Evolutionary conservation across 2,329 filamentous ascomycete species (phyloP).

Genomic region (Coniochaeta sp.): DNA sequence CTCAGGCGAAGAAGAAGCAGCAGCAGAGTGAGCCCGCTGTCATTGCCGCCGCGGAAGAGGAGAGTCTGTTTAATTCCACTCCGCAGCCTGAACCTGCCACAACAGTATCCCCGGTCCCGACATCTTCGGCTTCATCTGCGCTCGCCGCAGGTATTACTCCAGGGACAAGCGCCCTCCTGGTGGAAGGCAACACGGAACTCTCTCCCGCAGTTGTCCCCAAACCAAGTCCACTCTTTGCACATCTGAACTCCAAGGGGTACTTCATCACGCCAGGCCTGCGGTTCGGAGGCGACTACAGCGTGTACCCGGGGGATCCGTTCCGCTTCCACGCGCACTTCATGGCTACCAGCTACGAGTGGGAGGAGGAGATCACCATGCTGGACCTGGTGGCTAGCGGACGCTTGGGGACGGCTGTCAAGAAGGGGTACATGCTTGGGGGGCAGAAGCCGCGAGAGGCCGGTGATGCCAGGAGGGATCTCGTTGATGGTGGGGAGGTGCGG

Average conservation of each 20-base stretch:
- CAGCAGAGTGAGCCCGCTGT: conserved; percentile 4
- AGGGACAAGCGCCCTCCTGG: conserved; percentile 27
- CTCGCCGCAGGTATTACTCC: conserved; percentile 33
- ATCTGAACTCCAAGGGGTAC: conserved; percentile 73
- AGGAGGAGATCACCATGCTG: conserved; percentile 76
- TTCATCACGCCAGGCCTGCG: conserved; percentile 88
- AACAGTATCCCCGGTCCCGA: neutral
- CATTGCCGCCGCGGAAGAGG: conserved; percentile 6
- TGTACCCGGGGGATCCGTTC: conserved; percentile 91
- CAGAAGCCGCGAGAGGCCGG: conserved; percentile 32
- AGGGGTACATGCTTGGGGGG: conserved; percentile 83
- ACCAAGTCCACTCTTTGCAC: conserved; percentile 70
- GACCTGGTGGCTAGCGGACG: conserved; percentile 82
- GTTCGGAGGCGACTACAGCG: conserved; percentile 90
- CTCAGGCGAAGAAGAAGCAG: conserved; percentile 7
- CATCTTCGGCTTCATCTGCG: neutral
- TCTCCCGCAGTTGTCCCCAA: conserved; percentile 24
- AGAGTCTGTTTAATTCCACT: conserved; percentile 1
- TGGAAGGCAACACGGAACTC: conserved; percentile 7
- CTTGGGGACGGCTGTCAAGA: conserved; percentile 91
- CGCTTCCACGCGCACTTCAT: conserved; percentile 95
- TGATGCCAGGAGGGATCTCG: conserved; percentile 11
- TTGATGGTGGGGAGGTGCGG: conserved; percentile 42
- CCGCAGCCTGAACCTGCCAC: neutral
- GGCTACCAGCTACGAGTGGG: conserved; percentile 77